phyloP scores from a whole-genome alignment of 1,139 yeast genomes.

The Arxiozyma telluris region DNA sequence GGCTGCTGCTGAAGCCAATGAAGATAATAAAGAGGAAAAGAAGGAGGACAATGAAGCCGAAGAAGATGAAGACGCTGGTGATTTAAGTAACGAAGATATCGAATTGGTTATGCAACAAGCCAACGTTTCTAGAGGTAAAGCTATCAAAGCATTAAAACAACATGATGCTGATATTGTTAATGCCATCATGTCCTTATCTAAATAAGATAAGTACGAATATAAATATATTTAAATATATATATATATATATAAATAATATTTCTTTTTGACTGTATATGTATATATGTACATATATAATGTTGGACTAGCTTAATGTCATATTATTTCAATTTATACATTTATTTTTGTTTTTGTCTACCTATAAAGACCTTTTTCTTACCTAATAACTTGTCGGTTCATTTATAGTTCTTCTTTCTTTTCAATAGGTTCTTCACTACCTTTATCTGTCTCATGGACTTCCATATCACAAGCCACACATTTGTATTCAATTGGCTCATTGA shows the following conservation, averaged over 20 bases:
- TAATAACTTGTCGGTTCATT: background rate
- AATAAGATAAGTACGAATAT: constrained; percentile 13
- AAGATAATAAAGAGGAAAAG: constrained; percentile 26
- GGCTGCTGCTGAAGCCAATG: constrained; percentile 56
- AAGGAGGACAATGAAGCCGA: constrained; percentile 52
- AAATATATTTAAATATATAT: constrained; percentile 1
- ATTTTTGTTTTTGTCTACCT: background rate
- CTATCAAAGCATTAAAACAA: constrained; percentile 79
- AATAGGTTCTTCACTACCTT: background rate
- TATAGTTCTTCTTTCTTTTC: background rate
- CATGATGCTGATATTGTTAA: constrained; percentile 94
- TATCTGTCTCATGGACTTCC: background rate
- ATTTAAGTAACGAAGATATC: constrained; percentile 70
- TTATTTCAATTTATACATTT: background rate
- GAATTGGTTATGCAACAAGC: constrained; percentile 85
- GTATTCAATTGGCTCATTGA: constrained; percentile 50
- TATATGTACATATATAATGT: background rate
- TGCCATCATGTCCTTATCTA: constrained; percentile 83
- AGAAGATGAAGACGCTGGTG: constrained; percentile 68
- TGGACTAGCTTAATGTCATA: background rate
- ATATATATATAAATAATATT: constrained; percentile 2
- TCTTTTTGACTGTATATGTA: background rate
- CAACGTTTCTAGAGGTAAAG: constrained; percentile 78
- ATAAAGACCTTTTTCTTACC: background rate
- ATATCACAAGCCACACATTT: constrained; percentile 67